A percentile compares a stretch with the other conserved stretches of the same genome.
phyloP scores from a whole-genome alignment of 2,329 filamentous ascomycete species.

The Fusarium odoratissimum region DNA sequence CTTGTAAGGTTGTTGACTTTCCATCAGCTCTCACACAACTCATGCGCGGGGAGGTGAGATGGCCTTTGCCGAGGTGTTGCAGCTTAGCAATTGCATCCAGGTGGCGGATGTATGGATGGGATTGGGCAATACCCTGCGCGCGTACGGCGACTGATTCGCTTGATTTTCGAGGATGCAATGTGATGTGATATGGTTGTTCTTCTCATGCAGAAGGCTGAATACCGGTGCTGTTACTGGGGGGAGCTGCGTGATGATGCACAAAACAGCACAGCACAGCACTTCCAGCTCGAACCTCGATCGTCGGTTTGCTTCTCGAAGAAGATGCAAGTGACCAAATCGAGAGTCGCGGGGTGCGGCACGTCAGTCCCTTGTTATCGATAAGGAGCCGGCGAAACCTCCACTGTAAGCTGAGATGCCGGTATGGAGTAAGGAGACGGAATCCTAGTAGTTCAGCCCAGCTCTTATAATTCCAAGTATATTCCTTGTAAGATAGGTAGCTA shows the following conservation, averaged over 20 bases:
- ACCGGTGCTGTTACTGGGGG: neutral
- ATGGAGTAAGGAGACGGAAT: neutral
- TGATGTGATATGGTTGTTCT: slow-evolving; percentile 2
- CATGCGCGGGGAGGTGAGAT: slow-evolving; percentile 31
- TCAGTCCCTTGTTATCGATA: slow-evolving; percentile 33
- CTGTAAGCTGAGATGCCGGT: neutral
- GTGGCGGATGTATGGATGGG: slow-evolving; percentile 1
- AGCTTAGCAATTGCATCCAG: slow-evolving; percentile 29
- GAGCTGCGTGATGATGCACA: slow-evolving; percentile 19
- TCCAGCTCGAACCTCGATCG: slow-evolving; percentile 7
- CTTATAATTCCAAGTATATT: neutral
- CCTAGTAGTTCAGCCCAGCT: neutral
- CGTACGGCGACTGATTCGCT: neutral
- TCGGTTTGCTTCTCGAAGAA: slow-evolving; percentile 11
- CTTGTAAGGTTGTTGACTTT: slow-evolving; percentile 33
- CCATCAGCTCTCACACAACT: slow-evolving; percentile 42
- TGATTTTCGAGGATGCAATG: neutral
- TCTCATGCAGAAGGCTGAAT: slow-evolving; percentile 14
- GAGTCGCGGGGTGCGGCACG: slow-evolving; percentile 33
- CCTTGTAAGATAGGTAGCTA: neutral
- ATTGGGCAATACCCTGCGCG: neutral
- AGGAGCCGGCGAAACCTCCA: slow-evolving; percentile 1
- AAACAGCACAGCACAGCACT: neutral
- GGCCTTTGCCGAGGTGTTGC: slow-evolving; percentile 31
- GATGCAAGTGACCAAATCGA: slow-evolving; percentile 24